Conservation (phyloP, 352 stramenopile genomes). For the Phytophthora fragariae region DNA sequence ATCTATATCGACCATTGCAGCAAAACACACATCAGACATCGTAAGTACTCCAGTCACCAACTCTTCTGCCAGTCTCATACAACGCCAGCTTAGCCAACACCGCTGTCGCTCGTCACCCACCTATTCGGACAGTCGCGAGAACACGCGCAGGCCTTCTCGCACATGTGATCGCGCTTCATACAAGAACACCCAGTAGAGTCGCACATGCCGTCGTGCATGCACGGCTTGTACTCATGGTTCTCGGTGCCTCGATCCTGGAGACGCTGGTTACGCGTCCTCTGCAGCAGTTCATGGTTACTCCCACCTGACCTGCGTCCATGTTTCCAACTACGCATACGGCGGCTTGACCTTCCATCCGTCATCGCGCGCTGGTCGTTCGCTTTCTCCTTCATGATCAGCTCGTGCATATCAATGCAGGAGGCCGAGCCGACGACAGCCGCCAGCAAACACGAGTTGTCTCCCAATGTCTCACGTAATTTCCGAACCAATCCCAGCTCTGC, state of each 20-base stretch:
- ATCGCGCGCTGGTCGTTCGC: conserved; percentile 5
- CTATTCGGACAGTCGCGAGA: conserved; percentile 54
- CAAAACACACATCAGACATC: neutral
- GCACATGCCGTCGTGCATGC: conserved; percentile 74
- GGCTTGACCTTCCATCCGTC: conserved; percentile 12
- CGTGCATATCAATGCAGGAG: conserved; percentile 53
- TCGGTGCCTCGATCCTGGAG: conserved; percentile 60
- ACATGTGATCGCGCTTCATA: conserved; percentile 60
- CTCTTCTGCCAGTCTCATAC: neutral
- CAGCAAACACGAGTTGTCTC: conserved; percentile 75
- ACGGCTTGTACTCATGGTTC: conserved; percentile 81
- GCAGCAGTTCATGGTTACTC: conserved; percentile 65
- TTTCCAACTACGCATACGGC: conserved; percentile 52
- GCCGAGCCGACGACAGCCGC: conserved; percentile 54
- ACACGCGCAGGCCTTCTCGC: conserved; percentile 55
- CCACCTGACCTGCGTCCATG: conserved; percentile 40
- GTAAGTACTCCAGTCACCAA: neutral
- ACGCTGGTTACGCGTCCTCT: conserved; percentile 70
- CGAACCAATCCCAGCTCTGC: conserved; percentile 59
- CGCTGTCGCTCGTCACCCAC: conserved; percentile 20
- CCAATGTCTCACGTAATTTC: conserved; percentile 63
- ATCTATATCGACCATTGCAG: conserved; percentile 31
- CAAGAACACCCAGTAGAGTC: conserved; percentile 65
- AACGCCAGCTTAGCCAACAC: neutral
- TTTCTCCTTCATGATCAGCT: conserved; percentile 51